These are phyloP conservation scores for Lachancea nothofagi DNA, from an alignment of 805 yeast species.

Conservation along the genomic window DNA sequence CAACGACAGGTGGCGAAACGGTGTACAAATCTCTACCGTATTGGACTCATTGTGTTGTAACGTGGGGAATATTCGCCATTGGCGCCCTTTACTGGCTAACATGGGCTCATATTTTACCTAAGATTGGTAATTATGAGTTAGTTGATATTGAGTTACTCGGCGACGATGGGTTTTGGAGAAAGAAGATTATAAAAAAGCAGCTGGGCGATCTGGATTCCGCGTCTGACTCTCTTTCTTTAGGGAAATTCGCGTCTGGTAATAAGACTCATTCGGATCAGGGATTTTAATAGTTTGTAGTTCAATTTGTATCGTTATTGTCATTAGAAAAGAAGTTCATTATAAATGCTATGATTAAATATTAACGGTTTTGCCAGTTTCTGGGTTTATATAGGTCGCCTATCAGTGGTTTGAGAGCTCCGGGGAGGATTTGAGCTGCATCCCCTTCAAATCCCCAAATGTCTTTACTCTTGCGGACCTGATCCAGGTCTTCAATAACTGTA, in stretches of 20 bases:
- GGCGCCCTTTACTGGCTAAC: constrained; percentile 64
- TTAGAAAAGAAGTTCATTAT: too few species aligned
- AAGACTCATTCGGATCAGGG: background rate
- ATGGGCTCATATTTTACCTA: constrained; percentile 58
- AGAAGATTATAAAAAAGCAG: constrained; percentile 37
- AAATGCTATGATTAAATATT: background rate
- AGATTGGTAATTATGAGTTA: constrained; percentile 46
- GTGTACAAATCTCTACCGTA: constrained; percentile 71
- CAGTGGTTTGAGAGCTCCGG: constrained; percentile 55
- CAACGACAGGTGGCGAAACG: constrained; percentile 49
- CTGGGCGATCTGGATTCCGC: background rate
- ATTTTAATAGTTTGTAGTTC: background rate
- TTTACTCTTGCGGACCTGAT: constrained; percentile 37
- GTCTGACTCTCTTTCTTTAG: background rate
- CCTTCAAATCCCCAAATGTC: constrained; percentile 71
- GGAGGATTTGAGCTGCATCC: constrained; percentile 69
- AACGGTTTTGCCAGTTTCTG: constrained; percentile 7
- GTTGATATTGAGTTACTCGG: constrained; percentile 51
- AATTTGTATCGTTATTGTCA: background rate
- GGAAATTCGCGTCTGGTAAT: background rate
- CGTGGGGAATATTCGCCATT: constrained; percentile 65
- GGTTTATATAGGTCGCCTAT: constrained; percentile 33
- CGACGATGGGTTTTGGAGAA: constrained; percentile 70
- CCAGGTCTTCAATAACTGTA: constrained; percentile 51
- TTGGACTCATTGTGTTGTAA: constrained; percentile 76